Base-by-base conservation (phyloP, 352 stramenopile species). In the Pythium periplocum region DNA sequence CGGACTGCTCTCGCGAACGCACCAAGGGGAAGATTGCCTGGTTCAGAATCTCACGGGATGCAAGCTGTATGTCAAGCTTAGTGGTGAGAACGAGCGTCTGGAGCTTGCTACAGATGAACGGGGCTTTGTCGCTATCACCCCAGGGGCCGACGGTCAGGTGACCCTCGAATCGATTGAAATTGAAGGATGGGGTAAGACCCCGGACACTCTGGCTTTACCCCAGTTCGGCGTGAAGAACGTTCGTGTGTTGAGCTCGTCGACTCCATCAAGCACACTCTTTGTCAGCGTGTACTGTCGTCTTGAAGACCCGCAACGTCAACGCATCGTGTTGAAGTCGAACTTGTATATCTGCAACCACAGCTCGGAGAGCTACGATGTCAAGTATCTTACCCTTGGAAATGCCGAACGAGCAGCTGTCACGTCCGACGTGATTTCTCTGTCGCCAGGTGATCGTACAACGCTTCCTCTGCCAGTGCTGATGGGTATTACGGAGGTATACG, bases 401-500 rank as follows among this genome's bases (percentile, higher is more conserved):
- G 66, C 77, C 48, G 69, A 65, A 2, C 69, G 73, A 39, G 61
- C 74, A 49, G 51, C 75, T 4, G 48, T 86, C 4, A 77, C 78
- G 6, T 90, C 83, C 12, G 69, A 76, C 6, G 68, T 87, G 40
- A 74, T 86, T 39, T 78, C 69, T 17, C 50, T 92, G 41, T 63
- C 61, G 30, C 75, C 79, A 4, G 85, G 77, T 48, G 78, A 89
- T 41, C 80, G 77, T 9, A 79, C 89, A 38, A 69, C 54, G 5
- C 46, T 68, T 45, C 60, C 78, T 3, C 49, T 93, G 26, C 79
- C 84, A 4, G 66, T 92, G 36, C 62, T 93, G 12, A 91, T 93
- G 82, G 84, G 82, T 30, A 87, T 90, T 26, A 93, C 84, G 0
- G 82, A 93, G 54, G 70, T 95, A 39, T 92, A 92, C 44, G 78